A percentile compares a stretch with the other conserved stretches of the same genome.
phyloP scores from a whole-genome alignment of 2,329 filamentous ascomycete genomes.

The Talaromyces amestolkiae region DNA sequence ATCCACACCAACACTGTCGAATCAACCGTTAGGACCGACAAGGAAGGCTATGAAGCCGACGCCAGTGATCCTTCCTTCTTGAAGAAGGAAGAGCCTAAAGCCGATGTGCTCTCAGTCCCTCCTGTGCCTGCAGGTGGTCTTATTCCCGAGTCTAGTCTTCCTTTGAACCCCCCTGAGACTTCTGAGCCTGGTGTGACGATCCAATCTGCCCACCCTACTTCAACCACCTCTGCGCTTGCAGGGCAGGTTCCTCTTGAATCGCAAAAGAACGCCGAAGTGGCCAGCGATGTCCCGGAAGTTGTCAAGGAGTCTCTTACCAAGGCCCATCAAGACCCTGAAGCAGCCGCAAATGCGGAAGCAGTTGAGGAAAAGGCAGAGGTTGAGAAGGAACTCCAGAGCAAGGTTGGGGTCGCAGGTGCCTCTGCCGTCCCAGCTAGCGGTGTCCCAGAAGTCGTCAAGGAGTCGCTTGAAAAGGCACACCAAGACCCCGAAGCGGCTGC shows the following conservation, averaged over 20 bases:
- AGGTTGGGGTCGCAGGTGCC: slow-evolving; percentile 26
- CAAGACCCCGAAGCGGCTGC: slow-evolving; percentile 65
- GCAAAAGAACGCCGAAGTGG: slow-evolving; percentile 25
- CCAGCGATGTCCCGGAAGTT: slow-evolving; percentile 40
- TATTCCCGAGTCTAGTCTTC: slow-evolving; percentile 80
- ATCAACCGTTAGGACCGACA: slow-evolving; percentile 64
- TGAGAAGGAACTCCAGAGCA: slow-evolving; percentile 69
- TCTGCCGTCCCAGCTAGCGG: slow-evolving; percentile 31
- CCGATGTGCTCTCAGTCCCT: slow-evolving; percentile 51
- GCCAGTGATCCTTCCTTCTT: slow-evolving; percentile 50
- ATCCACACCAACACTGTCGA: slow-evolving; percentile 70
- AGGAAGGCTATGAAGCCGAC: slow-evolving; percentile 81
- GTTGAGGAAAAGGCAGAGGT: slow-evolving; percentile 73
- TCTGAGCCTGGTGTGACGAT: slow-evolving; percentile 39
- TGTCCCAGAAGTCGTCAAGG: slow-evolving; percentile 38
- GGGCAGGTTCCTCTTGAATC: slow-evolving; percentile 45
- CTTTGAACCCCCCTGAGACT: slow-evolving; percentile 52
- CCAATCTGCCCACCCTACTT: slow-evolving; percentile 50
- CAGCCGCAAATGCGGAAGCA: slow-evolving; percentile 64
- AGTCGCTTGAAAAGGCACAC: slow-evolving; percentile 47
- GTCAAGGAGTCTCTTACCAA: slow-evolving; percentile 47
- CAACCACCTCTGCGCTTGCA: slow-evolving; percentile 48
- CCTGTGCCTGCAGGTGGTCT: slow-evolving; percentile 57
- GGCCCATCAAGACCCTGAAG: slow-evolving; percentile 65
- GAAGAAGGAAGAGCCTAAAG: slow-evolving; percentile 42